A percentile compares a stretch with the other conserved stretches of the same genome.
These are phyloP conservation scores for Kwoniella dendrophila DNA, from an alignment of 768 basidiomycete genomes.

Conservation along the genomic window DNA sequence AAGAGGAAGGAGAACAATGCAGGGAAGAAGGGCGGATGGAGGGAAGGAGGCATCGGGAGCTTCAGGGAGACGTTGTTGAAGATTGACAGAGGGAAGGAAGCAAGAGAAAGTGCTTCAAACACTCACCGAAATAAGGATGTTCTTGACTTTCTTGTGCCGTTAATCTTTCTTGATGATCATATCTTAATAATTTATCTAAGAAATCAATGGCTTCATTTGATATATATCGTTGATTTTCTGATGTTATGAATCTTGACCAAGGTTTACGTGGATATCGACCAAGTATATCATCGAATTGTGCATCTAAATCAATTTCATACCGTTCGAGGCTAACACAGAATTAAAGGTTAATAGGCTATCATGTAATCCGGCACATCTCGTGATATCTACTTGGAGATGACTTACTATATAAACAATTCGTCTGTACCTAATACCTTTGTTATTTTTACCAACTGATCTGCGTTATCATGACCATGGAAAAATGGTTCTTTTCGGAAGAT, in stretches of 20 bases:
- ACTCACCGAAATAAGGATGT: constrained; percentile 79
- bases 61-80: neutral
- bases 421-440: constrained; percentile 97
- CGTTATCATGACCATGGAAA: constrained; percentile 99
- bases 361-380: too few relatives aligned
- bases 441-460: constrained; percentile 97
- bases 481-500: constrained; percentile 99
- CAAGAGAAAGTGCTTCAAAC: too few relatives aligned
- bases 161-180: constrained; percentile 94
- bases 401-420: constrained; percentile 78
- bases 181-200: constrained; percentile 89
- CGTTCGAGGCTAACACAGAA: constrained; percentile 51
- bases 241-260: constrained; percentile 93
- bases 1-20: too few relatives aligned
- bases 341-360: neutral
- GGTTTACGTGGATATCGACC: constrained; percentile 93
- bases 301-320: constrained; percentile 90
- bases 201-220: constrained; percentile 97
- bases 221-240: constrained; percentile 89
- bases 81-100: neutral
- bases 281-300: constrained; percentile 93
- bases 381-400: neutral
- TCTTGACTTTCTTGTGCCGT: constrained; percentile 90
- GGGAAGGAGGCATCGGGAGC: too few relatives aligned
- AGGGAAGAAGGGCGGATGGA: too few relatives aligned